These are phyloP conservation scores for Cystobasidium slooffiae DNA, from an alignment of 1,284 basidiomycete genomes.

Conservation along the genomic window DNA sequence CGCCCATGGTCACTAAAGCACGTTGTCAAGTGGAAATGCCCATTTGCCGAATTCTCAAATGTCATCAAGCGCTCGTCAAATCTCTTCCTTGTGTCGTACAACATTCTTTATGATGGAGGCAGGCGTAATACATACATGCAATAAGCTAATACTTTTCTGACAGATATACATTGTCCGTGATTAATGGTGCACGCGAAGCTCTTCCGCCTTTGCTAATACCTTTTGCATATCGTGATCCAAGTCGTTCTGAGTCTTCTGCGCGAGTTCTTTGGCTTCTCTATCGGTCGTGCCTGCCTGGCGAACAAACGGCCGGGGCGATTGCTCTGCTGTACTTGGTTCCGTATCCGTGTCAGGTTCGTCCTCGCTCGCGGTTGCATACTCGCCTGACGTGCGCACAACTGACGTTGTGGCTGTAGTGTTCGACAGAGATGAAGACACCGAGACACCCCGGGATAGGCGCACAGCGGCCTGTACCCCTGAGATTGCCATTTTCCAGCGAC, in stretches of 20 bases:
- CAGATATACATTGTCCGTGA: no score
- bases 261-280: background rate
- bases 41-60: no score
- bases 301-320: background rate
- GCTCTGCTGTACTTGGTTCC: background rate
- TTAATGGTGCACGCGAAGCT: background rate
- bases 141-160: no score
- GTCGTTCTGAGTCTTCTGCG: background rate
- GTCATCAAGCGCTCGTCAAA: no score
- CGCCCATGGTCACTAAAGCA: no score
- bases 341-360: conserved; percentile 6
- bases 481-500: conserved; percentile 48
- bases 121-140: no score
- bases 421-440: conserved; percentile 9
- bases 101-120: no score
- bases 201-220: conserved; percentile 4
- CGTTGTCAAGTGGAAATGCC: no score
- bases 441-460: conserved; percentile 19
- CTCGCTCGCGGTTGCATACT: conserved; percentile 28
- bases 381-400: background rate
- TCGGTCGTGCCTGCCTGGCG: background rate
- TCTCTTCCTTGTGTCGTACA: no score
- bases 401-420: background rate
- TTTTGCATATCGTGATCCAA: conserved; percentile 15
- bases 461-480: conserved; percentile 41